Evolutionary conservation across 441 rosid species (phyloP).

Genomic region (Daphne laureola): DNA sequence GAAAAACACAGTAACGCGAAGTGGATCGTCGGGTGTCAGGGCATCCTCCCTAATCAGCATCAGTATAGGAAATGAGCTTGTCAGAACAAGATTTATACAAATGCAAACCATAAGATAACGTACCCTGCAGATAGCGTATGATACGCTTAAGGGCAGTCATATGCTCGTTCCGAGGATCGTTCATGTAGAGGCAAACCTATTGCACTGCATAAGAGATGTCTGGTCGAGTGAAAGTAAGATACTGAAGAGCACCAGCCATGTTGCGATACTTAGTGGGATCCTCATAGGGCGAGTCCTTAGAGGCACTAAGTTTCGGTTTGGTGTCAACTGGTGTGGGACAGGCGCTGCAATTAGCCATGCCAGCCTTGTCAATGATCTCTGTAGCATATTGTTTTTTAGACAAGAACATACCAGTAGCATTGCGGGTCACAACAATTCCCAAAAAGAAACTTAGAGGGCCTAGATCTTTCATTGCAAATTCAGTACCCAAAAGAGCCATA

Average conservation of each 20-base stretch:
- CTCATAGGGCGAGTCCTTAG: background rate
- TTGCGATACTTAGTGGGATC: background rate
- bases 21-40: background rate
- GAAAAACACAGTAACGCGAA: background rate
- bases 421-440: background rate
- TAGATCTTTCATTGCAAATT: background rate
- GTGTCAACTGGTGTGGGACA: background rate
- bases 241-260: background rate
- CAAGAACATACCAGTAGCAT: background rate
- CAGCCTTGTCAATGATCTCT: background rate
- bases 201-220: too few relatives aligned
- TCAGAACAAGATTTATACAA: background rate
- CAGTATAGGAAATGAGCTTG: conserved; percentile 2
- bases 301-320: background rate
- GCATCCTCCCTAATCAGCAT: conserved; percentile 7
- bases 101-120: background rate
- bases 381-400: background rate
- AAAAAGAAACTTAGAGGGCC: conserved; percentile 3
- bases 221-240: background rate
- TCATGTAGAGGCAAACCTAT: too few relatives aligned
- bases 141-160: background rate
- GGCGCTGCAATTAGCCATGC: background rate
- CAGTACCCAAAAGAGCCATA: background rate
- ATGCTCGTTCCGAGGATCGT: background rate
- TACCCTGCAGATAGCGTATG: background rate